Percentiles rank a stretch among this genome's conserved stretches.
Conservation (phyloP, 805 yeast species). For the Teunomyces cretensis region DNA sequence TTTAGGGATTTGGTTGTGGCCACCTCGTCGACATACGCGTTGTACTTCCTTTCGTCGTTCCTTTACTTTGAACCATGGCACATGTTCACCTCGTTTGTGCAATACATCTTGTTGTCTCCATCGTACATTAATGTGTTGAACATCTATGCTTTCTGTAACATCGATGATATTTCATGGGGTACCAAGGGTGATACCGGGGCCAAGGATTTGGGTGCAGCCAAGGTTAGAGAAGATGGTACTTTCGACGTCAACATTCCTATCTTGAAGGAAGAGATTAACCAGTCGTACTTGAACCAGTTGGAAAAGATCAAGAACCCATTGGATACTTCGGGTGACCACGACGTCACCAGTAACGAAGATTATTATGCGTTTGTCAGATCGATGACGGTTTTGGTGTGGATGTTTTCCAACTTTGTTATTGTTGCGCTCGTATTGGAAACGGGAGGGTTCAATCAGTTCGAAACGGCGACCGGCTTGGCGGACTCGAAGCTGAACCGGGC, state of each 20-base stretch:
- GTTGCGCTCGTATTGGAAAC: slow-evolving; percentile 44
- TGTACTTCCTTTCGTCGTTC: slow-evolving; percentile 58
- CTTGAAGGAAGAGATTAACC: slow-evolving; percentile 52
- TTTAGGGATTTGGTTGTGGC: slow-evolving; percentile 56
- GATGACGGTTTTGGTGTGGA: slow-evolving; percentile 48
- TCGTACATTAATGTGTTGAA: slow-evolving; percentile 57
- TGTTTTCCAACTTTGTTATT: slow-evolving; percentile 42
- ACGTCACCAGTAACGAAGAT: slow-evolving; percentile 38
- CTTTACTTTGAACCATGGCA: slow-evolving; percentile 69
- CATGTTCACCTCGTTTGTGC: slow-evolving; percentile 54
- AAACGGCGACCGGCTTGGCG: slow-evolving; percentile 21
- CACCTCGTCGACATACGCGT: slow-evolving; percentile 58
- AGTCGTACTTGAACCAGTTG: slow-evolving; percentile 51
- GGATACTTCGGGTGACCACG: slow-evolving; percentile 27
- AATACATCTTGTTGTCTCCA: slow-evolving; percentile 52
- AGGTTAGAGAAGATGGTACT: slow-evolving; percentile 53
- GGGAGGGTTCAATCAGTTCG: slow-evolving; percentile 44
- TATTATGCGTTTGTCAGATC: slow-evolving; percentile 46
- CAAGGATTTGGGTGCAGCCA: slow-evolving; percentile 54
- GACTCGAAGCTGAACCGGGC: slow-evolving; percentile 35
- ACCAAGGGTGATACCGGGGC: slow-evolving; percentile 70
- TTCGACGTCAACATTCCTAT: slow-evolving; percentile 55
- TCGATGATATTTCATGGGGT: slow-evolving; percentile 75
- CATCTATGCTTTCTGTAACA: slow-evolving; percentile 68
- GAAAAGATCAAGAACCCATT: slow-evolving; percentile 49